phyloP scores from a whole-genome alignment of 768 basidiomycete species.

The Multifurca ochricompacta region DNA sequence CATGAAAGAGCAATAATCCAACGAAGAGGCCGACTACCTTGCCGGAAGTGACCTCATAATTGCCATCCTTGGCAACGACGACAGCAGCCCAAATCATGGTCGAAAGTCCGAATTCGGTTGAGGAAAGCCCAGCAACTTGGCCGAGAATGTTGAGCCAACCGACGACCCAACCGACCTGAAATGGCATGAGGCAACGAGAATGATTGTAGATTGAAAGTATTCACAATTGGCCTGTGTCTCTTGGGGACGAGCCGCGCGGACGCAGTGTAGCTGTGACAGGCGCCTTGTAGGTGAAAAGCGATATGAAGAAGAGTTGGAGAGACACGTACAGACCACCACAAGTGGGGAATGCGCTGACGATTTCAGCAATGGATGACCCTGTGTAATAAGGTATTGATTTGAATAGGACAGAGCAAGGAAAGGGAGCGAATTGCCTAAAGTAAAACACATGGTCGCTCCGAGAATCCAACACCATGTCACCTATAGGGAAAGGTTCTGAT shows the following conservation, averaged over 20 bases:
- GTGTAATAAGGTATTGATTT: not conserved
- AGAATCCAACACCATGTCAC: slow-evolving; percentile 72
- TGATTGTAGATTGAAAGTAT: too few species aligned
- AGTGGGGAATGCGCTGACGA: slow-evolving; percentile 69
- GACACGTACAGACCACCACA: slow-evolving; percentile 57
- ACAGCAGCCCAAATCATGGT: slow-evolving; percentile 79
- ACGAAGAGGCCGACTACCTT: slow-evolving; percentile 74
- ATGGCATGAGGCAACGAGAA: not conserved
- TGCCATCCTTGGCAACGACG: slow-evolving; percentile 49
- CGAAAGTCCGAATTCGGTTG: slow-evolving; percentile 76
- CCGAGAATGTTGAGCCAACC: slow-evolving; percentile 83
- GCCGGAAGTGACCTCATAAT: slow-evolving; percentile 54
- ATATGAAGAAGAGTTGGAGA: not conserved
- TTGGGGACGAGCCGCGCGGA: slow-evolving; percentile 67
- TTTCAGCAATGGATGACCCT: slow-evolving; percentile 64
- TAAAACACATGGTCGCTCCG: slow-evolving; percentile 65
- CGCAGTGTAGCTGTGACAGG: slow-evolving; percentile 57
- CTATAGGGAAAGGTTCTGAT: slow-evolving; percentile 24
- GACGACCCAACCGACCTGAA: slow-evolving; percentile 65
- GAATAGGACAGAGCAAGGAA: not conserved
- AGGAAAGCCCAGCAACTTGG: slow-evolving; percentile 79
- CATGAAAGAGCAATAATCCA: slow-evolving; percentile 72
- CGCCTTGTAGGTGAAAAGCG: not conserved
- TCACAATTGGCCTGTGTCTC: slow-evolving; percentile 54
- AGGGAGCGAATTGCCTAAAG: slow-evolving; percentile 35